phyloP scores from a whole-genome alignment of 352 stramenopile genomes.

The Halophytophthora batemanensis region DNA sequence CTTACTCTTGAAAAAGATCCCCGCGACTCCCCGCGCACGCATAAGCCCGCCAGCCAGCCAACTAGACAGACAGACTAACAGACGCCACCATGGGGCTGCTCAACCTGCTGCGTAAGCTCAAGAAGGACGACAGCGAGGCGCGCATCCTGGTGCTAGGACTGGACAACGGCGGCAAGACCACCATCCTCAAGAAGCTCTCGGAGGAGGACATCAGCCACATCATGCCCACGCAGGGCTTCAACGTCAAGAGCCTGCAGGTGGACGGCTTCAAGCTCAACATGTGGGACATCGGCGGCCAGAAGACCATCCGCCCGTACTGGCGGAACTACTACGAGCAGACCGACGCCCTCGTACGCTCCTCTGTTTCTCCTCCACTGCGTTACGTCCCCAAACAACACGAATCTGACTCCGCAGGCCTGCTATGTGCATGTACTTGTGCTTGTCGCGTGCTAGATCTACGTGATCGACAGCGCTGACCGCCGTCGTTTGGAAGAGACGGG shows the following conservation, averaged over 20 bases:
- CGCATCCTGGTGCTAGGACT: constrained; percentile 94
- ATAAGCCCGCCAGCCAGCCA: constrained; percentile 1
- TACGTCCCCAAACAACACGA: no score
- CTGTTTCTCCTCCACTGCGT: background rate
- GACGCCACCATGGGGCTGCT: constrained; percentile 84
- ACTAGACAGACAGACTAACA: background rate
- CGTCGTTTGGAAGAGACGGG: constrained; percentile 92
- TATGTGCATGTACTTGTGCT: constrained; percentile 1
- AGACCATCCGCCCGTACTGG: constrained; percentile 98
- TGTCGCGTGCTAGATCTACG: constrained; percentile 77
- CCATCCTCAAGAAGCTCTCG: constrained; percentile 96
- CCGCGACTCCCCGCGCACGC: constrained; percentile 11
- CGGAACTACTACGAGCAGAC: constrained; percentile 99
- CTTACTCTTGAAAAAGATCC: constrained; percentile 47
- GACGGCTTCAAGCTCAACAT: constrained; percentile 97
- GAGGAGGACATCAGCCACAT: constrained; percentile 94
- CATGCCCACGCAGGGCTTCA: constrained; percentile 95
- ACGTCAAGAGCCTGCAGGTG: constrained; percentile 95
- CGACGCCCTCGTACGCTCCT: constrained; percentile 75
- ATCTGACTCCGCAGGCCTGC: background rate
- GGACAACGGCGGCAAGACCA: constrained; percentile 97
- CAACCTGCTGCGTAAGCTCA: constrained; percentile 94
- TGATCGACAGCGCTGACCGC: constrained; percentile 93
- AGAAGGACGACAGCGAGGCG: constrained; percentile 93
- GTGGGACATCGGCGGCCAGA: constrained; percentile 98